Evolutionary conservation across 1,284 basidiomycete species (phyloP).

Genomic region (Ceratobasidium theobromae): DNA sequence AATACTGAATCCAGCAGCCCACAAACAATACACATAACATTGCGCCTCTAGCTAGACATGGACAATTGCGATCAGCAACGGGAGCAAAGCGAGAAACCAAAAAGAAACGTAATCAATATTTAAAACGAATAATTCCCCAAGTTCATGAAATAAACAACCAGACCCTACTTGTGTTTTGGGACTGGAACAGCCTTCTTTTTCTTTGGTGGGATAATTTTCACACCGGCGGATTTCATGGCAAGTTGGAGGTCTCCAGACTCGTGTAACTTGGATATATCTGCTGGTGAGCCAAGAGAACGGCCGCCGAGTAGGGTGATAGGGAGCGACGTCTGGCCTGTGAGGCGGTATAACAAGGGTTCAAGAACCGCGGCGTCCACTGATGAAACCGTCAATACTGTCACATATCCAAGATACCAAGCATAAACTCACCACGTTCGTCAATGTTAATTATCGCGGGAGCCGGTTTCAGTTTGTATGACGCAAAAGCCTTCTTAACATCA

Average conservation of each 20-base stretch:
- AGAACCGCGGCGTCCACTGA: slow-evolving; percentile 52
- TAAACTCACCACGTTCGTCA: slow-evolving; percentile 60
- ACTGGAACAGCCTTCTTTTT: slow-evolving; percentile 48
- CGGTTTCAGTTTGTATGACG: slow-evolving; percentile 62
- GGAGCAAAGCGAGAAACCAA: neutral
- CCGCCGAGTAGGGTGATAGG: slow-evolving; percentile 76
- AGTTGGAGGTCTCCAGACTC: slow-evolving; percentile 55
- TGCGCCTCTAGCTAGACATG: neutral
- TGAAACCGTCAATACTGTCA: slow-evolving; percentile 1
- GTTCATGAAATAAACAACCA: neutral
- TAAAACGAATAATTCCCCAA: neutral
- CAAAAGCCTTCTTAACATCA: slow-evolving; percentile 65
- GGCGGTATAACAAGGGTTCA: slow-evolving; percentile 52
- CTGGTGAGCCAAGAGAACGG: slow-evolving; percentile 55
- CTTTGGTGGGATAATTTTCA: slow-evolving; percentile 54
- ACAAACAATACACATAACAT: neutral
- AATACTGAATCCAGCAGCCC: neutral
- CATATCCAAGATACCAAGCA: neutral
- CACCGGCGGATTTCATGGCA: slow-evolving; percentile 59
- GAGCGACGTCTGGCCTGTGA: slow-evolving; percentile 59
- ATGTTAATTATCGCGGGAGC: slow-evolving; percentile 72
- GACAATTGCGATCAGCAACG: neutral
- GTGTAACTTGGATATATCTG: slow-evolving; percentile 56
- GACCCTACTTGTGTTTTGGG: slow-evolving; percentile 18
- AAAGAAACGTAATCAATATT: neutral